These are phyloP conservation scores for Populus tomentosa DNA, from an alignment of 441 rosid genomes.

Conservation along the genomic window DNA sequence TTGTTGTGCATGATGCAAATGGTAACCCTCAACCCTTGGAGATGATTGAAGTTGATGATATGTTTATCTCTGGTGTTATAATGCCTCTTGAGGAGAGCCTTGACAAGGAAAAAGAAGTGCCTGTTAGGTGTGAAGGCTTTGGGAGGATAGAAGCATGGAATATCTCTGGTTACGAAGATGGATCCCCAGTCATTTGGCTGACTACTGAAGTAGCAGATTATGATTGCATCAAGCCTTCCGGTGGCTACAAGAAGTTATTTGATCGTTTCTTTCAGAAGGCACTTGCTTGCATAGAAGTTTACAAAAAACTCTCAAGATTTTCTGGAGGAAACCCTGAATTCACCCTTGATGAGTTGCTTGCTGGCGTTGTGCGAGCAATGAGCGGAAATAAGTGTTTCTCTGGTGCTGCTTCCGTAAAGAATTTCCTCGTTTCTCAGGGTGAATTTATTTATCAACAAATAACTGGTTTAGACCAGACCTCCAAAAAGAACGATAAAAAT, in stretches of 20 bases:
- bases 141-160: slow-evolving; percentile 67
- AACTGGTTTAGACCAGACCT: slow-evolving; percentile 68
- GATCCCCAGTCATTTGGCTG: slow-evolving; percentile 68
- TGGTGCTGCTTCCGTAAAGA: slow-evolving; percentile 45
- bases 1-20: slow-evolving; percentile 45
- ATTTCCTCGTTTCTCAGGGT: slow-evolving; percentile 68
- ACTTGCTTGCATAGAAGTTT: slow-evolving; percentile 55
- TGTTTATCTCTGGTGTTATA: slow-evolving; percentile 59
- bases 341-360: slow-evolving; percentile 69
- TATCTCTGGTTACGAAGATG: slow-evolving; percentile 88
- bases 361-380: slow-evolving; percentile 65
- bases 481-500: slow-evolving; percentile 40
- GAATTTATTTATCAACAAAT: slow-evolving; percentile 78
- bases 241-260: slow-evolving; percentile 44
- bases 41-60: slow-evolving; percentile 65
- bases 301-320: slow-evolving; percentile 54
- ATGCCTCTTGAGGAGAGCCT: slow-evolving; percentile 45
- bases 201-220: slow-evolving; percentile 73
- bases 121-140: slow-evolving; percentile 57
- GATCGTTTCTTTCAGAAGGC: slow-evolving; percentile 66
- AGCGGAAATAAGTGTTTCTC: slow-evolving; percentile 54
- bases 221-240: slow-evolving; percentile 61
- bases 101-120: slow-evolving; percentile 40
- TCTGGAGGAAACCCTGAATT: slow-evolving; percentile 62
- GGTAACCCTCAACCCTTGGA: slow-evolving; percentile 51